phyloP scores from a whole-genome alignment of 1,284 basidiomycete species.

The Pascua guehoae region DNA sequence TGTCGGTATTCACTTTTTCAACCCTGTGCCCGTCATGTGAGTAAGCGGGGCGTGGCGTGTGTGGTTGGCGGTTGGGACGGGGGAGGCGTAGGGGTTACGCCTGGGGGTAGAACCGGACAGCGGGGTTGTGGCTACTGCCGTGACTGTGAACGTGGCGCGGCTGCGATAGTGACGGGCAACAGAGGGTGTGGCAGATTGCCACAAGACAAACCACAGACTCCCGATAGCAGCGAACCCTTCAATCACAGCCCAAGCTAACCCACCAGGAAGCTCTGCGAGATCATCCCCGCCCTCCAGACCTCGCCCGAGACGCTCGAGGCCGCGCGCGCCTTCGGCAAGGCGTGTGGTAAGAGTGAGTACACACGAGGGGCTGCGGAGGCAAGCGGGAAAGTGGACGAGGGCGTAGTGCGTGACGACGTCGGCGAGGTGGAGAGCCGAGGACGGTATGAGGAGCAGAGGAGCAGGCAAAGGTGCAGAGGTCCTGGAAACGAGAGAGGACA shows the following conservation, averaged over 20 bases:
- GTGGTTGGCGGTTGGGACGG: too few species aligned
- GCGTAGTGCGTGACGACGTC: too few species aligned
- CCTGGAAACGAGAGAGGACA: too few species aligned
- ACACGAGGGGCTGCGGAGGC: too few species aligned
- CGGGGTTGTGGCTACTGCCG: too few species aligned
- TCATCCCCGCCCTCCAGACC: constrained; percentile 91
- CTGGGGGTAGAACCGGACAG: too few species aligned
- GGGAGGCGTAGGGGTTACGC: neutral
- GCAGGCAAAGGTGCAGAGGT: too few species aligned
- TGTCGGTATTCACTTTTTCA: constrained; percentile 81
- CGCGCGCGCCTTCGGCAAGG: constrained; percentile 76
- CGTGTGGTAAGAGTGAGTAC: constrained; percentile 77
- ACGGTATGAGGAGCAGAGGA: neutral
- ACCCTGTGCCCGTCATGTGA: constrained; percentile 86
- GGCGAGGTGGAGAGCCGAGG: neutral
- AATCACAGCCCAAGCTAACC: too few species aligned
- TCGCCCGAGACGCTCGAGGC: constrained; percentile 68
- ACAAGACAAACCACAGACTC: neutral
- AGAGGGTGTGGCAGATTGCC: too few species aligned
- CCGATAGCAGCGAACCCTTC: neutral
- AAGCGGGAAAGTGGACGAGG: neutral
- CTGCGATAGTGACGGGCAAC: too few species aligned
- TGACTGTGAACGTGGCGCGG: too few species aligned
- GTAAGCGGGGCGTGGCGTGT: neutral
- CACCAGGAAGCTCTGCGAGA: constrained; percentile 77